Base-by-base conservation (phyloP, 108 stramenopile species). In the Cyclostephanos tholiformis region DNA sequence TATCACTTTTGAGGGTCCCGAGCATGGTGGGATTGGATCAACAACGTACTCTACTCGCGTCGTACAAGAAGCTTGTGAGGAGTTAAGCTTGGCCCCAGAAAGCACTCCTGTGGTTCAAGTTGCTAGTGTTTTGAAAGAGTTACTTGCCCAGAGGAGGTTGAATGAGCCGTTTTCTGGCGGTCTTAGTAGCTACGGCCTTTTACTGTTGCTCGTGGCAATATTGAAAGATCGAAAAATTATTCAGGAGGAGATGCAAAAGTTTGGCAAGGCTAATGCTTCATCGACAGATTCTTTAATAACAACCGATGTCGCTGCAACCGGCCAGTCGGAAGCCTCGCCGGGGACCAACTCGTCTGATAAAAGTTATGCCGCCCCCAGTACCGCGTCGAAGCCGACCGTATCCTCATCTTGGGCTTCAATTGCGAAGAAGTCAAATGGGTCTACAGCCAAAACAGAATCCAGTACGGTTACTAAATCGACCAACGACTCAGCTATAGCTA, bases 111-210 rank as follows among this genome's bases (percentile, higher is more conserved):
- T 88, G 38, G 93, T 95, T 26, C 96, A 94, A 44, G 82, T 92
- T 43, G 63, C 87, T 27, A 90, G 95, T 86, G 94, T 95, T 4
- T 56, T 97, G 52, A 97, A 98, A 82, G 91, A 97, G 83, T 76
- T 95, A 22, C 86, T 97, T 23, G 92, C 87, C 0, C 93, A 94
- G 59, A 79, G 90, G 60, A 91, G 94, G 27, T 78, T 97, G 43
- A 97, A 98, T 66, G 97, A 98, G 68, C 96, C 97, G 1, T 97
- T 94, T 75, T 92, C 95, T 2, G 98, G 98, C 44, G 98, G 98
- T 25, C 86, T 98, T 38, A 94, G 93, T 51, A 95, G 93, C 65
- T 98, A 97, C 76, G 95, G 92, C n/a, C 83, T 98, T 8, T 85
- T 97, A 38, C 75, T 97, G 53, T 79, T 97, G 71, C 84, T 95